Base-by-base conservation (phyloP, 139 green algal genomes). In the Desmodesmus armatus region DNA sequence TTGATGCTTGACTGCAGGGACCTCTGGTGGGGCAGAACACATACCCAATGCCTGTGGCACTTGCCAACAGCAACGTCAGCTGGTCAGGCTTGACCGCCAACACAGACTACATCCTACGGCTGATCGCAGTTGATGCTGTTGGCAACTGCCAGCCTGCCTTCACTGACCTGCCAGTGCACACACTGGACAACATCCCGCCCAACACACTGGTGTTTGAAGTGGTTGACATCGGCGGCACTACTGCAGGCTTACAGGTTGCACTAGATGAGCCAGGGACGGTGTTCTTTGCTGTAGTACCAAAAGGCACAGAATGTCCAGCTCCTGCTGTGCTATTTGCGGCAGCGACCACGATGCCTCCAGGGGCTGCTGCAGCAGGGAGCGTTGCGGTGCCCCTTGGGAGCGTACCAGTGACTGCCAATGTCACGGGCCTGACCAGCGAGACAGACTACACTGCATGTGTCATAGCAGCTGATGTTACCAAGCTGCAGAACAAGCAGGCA, bases 171-270 rank as follows among this genome's bases (percentile, higher is more conserved):
- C 7, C 39, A 1, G 47, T 89, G 0, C 79, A 86, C 69, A 92
- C 89, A 0, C 81, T 88, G 17, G 86, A 92, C 76, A 88, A 90
- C 69, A 40, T 85, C 7, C 84, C 86, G 5, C 86, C 86, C 3
- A 4, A 72, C 3, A 89, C 78, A 49, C 58, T 92, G 37, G 5
- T 43, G 0, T 58, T 86, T 11, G 25, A 49, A 5, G 84, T 87
- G 25, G 6, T 65, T 2, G 41, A 39, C 27, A 39, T 87, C 29
- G 77, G 66, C 11, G 89, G 80, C 21, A 80, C 43, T 39, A 9
- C 86, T 19, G 67, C 43, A 9, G 40, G 80, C 35, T 27, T 49
- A n/a, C 39, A 83, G 29, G 17, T 79, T 35, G 58, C 58, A 29
- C 72, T 89, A 71, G 53, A 88, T 41, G 86, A 92, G 83, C 73